A percentile compares a stretch with the other conserved stretches of the same genome.
Conservation (phyloP, 2,329 filamentous ascomycete genomes). For the Apiospora marii region DNA sequence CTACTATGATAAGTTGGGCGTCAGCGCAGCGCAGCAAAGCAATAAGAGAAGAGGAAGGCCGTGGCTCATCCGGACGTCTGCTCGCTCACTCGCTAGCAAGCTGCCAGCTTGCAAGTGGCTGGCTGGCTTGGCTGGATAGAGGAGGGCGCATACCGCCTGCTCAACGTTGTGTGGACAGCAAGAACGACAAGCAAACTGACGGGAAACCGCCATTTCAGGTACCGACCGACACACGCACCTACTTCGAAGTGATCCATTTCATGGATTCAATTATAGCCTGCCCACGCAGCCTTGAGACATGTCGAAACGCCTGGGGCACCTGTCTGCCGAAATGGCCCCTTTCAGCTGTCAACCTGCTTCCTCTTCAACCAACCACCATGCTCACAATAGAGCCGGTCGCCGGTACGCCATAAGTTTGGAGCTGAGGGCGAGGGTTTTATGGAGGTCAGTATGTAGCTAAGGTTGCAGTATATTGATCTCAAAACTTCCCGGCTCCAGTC, state of each 20-base stretch:
- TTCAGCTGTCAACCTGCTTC: conserved; percentile 1
- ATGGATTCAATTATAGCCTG: neutral
- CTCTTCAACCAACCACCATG: neutral
- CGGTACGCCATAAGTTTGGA: neutral
- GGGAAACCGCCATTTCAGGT: conserved; percentile 10
- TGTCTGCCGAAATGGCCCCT: neutral
- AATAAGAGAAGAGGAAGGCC: neutral
- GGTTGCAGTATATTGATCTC: conserved; percentile 12
- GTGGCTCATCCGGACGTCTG: neutral
- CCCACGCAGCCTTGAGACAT: conserved; percentile 11
- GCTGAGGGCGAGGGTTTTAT: neutral
- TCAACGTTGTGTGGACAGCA: neutral
- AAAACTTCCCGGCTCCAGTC: neutral
- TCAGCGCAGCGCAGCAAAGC: conserved; percentile 12
- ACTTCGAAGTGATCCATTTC: neutral
- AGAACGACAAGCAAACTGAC: neutral
- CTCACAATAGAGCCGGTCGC: neutral
- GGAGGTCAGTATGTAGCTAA: neutral
- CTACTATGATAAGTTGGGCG: conserved; percentile 20
- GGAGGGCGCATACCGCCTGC: neutral
- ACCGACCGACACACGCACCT: neutral
- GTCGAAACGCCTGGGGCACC: neutral
- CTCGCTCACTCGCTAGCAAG: neutral
- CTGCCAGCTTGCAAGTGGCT: neutral
- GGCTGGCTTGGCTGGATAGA: neutral